Evolutionary conservation across 371 early-diverging fungal genomes (phyloP), one percentile per base, ranked within the genome.

Genomic region (Lichtheimia hyalospora): DNA sequence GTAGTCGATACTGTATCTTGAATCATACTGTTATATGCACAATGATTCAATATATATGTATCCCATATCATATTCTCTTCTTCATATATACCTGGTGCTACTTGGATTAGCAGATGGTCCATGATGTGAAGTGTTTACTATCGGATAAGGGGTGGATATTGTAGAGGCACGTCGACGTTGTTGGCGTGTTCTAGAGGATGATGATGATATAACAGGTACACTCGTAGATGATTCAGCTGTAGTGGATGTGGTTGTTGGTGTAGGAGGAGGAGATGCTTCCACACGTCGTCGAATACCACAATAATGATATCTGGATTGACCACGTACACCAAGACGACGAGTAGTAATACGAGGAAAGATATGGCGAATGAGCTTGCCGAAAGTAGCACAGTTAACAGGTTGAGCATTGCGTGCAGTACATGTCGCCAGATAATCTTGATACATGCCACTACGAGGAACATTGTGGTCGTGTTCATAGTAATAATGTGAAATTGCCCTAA

Each of bases 361-460:
- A 34, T 74, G 67, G 12, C 87, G 70, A 20, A 89, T 79, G 1
- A 87, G 69, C 53, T 89, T 89, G 7, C 89, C 89, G 75, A 88
- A 88, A 7, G 83, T 81, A 27, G 89, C 87, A 8, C 84, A 77
- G 63, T 87, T 89, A 62, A 89, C 80, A 64, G 88, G 83, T 57
- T 63, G 62, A 20, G 82, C 61, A 42, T 67, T 41, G 14, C 49
- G 24, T 57, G 68, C 49, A 43, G 40, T 57, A 58, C 87, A 87
- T 34, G 67, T 74, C 16, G 65, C 42, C 50, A 73, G 74, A 60
- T 88, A 88, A 52, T 86, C 84, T 50, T 83, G 81, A 62, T 78
- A 88, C 66, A 88, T 77, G 49, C 77, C 80, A 24, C 67, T 75
- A 24, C 89, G 77, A 5, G 89, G 87, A 8, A 88, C 84, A 62